A percentile compares a stretch with the other conserved stretches of the same genome.
These are phyloP conservation scores for Lactarius sp. DNA, from an alignment of 768 basidiomycete genomes.

Conservation along the genomic window DNA sequence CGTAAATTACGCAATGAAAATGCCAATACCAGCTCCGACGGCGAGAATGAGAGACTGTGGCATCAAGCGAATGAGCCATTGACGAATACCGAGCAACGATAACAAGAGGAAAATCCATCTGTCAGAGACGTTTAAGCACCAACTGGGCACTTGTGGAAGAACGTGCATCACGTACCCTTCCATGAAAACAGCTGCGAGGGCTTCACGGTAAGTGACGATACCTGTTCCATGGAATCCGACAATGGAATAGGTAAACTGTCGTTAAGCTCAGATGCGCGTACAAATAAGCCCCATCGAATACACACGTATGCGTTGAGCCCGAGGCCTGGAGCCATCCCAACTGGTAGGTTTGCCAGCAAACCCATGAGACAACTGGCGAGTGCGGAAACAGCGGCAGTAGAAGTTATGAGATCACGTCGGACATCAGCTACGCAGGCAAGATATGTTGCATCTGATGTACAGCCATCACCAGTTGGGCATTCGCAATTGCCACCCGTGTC, in stretches of 20 bases:
- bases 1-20: conserved; percentile 59
- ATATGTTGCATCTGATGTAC: conserved; percentile 50
- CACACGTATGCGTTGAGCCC: conserved; percentile 78
- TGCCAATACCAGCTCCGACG: conserved; percentile 81
- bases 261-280: neutral
- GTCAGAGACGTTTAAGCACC: neutral
- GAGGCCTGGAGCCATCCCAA: conserved; percentile 84
- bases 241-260: conserved; percentile 79
- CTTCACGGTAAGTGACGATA: conserved; percentile 70
- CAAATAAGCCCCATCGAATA: conserved; percentile 8
- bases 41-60: conserved; percentile 82
- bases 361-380: conserved; percentile 82
- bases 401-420: conserved; percentile 73
- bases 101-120: conserved; percentile 81
- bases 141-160: neutral
- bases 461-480: conserved; percentile 57
- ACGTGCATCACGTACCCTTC: conserved; percentile 57
- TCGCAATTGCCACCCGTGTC: conserved; percentile 79
- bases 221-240: conserved; percentile 80
- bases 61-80: conserved; percentile 87
- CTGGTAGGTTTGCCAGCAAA: conserved; percentile 76
- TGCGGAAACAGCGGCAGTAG: conserved; percentile 72
- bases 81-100: conserved; percentile 77
- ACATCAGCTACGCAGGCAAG: conserved; percentile 52
- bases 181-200: conserved; percentile 79